These are phyloP conservation scores for Fusarium sp. DNA, from an alignment of 2,329 filamentous ascomycete species.

Conservation along the genomic window DNA sequence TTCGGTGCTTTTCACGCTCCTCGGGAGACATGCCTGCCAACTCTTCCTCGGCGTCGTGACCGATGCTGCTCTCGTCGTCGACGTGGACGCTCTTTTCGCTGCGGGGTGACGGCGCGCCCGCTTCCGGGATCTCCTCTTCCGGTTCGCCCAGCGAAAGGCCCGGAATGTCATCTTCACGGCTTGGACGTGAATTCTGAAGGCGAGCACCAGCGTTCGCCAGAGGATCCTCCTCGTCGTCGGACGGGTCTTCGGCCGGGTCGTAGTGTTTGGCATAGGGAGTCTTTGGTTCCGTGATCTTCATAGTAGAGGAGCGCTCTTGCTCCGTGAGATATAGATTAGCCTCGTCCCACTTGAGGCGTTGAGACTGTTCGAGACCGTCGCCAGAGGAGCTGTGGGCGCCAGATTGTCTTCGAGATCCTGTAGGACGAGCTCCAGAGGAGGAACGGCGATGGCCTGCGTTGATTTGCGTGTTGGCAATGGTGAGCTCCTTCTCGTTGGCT, in stretches of 20 bases:
- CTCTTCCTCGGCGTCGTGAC: slow-evolving; percentile 69
- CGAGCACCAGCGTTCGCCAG: slow-evolving; percentile 48
- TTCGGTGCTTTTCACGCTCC: slow-evolving; percentile 88
- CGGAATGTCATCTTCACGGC: slow-evolving; percentile 81
- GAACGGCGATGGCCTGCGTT: slow-evolving; percentile 93
- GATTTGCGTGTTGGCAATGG: slow-evolving; percentile 91
- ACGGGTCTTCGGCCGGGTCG: slow-evolving; percentile 88
- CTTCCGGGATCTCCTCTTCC: slow-evolving; percentile 76
- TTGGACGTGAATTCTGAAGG: slow-evolving; percentile 54
- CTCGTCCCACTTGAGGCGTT: slow-evolving; percentile 97
- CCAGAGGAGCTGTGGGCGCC: slow-evolving; percentile 56
- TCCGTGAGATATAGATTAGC: slow-evolving; percentile 97
- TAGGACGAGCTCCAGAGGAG: slow-evolving; percentile 73
- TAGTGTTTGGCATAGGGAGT: slow-evolving; percentile 95
- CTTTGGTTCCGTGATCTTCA: slow-evolving; percentile 99
- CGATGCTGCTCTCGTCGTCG: slow-evolving; percentile 69
- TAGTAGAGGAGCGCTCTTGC: slow-evolving; percentile 92
- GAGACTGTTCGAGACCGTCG: slow-evolving; percentile 65
- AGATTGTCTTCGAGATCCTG: slow-evolving; percentile 79
- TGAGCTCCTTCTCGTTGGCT: slow-evolving; percentile 84
- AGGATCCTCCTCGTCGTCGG: slow-evolving; percentile 73
- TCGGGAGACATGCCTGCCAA: slow-evolving; percentile 71
- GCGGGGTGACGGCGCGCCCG: slow-evolving; percentile 52
- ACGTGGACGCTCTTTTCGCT: slow-evolving; percentile 83
- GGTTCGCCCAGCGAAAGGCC: slow-evolving; percentile 93